Evolutionary conservation across 495 filamentous ascomycete genomes (phyloP), one percentile per base, ranked within the genome.

Genomic region (Neurospora sp.): DNA sequence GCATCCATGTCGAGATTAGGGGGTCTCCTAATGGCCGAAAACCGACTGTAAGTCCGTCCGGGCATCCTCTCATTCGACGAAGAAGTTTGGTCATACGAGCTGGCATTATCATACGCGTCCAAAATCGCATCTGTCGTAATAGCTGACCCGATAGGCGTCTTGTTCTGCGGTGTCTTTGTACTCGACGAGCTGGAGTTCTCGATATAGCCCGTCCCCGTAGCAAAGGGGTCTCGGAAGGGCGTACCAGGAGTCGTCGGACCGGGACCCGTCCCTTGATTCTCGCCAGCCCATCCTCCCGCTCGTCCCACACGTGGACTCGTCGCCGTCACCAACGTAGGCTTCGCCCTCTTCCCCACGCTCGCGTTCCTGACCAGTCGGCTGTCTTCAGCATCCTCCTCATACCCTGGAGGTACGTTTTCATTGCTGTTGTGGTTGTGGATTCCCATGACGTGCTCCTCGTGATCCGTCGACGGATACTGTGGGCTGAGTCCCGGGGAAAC

Each of bases 1-100:
- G 92, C 92, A 78, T 91, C 89, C 45, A 97, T 88, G 77, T 98
- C 89, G 38, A 97, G 81, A 3, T 88, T 87, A 38, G 93, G 91
- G 61, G 93, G 94, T 77, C 91, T 84, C 70, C 88, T 87, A 69
- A 86, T 84, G n/a, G 81, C 83, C 38, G 84, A 84, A 14, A 87
- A 73, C n/a, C 83, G 76, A 71, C 79, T 86, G 72, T 79, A 85
- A 6, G 80, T 59, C 22, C 81, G 71, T 17, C 70, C 53, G 16
- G 53, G 27, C 53, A 7, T 65, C 22, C 27, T 65, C 12, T 65
- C 27, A 1, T 35, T 65, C 6, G 53, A 65, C 53, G 53, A 65
- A 12, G 53, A 31, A 8, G 27, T 35, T 27, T 17, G 53, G 8
- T 35, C 53, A 65, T 65, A 65, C 27, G 53, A 65, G 27, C 53